Base-by-base conservation (phyloP, 352 stramenopile species). In the Blastocystis sp. region DNA sequence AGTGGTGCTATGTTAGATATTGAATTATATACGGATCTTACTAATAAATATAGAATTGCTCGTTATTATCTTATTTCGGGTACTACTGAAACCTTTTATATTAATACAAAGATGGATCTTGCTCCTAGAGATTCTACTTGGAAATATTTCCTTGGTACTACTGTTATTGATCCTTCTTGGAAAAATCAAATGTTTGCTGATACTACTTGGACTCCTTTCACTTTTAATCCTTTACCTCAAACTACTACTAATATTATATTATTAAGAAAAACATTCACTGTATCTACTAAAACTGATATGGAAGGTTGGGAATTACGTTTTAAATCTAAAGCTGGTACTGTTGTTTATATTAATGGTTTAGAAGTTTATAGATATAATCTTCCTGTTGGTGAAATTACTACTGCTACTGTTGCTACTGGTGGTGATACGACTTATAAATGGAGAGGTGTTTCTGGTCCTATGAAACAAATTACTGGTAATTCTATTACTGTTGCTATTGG, bases 291-390 rank as follows among this genome's bases (percentile, higher is more conserved):
- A 9, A 35, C 49, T 7, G 16, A 13, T 30, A 19, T 48, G 3
- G 36, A 36, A 23, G 49, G 49, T n/a, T 48, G 46, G 28, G 49
- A 47, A 13, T 33, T 59, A 40, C 21, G 35, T 7, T 24, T 30
- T 1, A 19, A 41, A 21, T 19, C 19, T 1, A 36, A 40, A 19
- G 49, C 30, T 4, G 49, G 49, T 13, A 23, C 21, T 3, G 21
- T 23, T 4, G 18, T 59, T 0, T 59, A 59, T 30, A 21, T 59
- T 9, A 13, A 54, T 19, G 32, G 49, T 9, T 13, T 10, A n/a
- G 49, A 59, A 18, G 32, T 59, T 10, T 27, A 49, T 24, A 21
- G 49, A 0, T 40, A 59, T 24, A 31, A 30, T 10, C 34, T 59
- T 3, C 49, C 49, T 10, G 3, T 18, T 13, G 49, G 49, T 0